A percentile compares a stretch with the other conserved stretches of the same genome.
Evolutionary conservation across 345 rosid genomes (phyloP).

Genomic region (Physaria fendleri): DNA sequence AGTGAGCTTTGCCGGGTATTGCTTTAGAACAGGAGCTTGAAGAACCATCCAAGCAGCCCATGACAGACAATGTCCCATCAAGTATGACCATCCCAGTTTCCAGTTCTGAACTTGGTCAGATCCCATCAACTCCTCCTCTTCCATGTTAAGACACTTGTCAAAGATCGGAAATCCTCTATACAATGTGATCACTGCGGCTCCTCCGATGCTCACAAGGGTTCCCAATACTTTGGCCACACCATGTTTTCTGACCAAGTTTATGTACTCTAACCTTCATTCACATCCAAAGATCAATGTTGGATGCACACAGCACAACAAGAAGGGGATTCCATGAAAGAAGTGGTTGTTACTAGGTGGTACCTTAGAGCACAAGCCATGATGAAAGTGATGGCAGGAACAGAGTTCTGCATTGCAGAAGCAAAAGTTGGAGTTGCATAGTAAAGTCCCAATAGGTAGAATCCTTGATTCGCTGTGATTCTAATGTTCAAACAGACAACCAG

Average conservation of each 20-base stretch:
- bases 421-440: slow-evolving; percentile 62
- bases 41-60: slow-evolving; percentile 81
- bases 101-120: no score
- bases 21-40: slow-evolving; percentile 69
- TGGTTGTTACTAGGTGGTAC: no score
- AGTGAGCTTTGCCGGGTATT: slow-evolving; percentile 61
- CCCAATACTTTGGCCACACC: slow-evolving; percentile 61
- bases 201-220: slow-evolving; percentile 55
- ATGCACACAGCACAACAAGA: no score
- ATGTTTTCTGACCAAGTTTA: slow-evolving; percentile 44
- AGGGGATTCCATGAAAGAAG: no score
- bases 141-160: slow-evolving; percentile 24
- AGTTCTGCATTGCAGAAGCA: slow-evolving; percentile 83
- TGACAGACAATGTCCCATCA: slow-evolving; percentile 66
- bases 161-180: slow-evolving; percentile 63
- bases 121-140: no score
- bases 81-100: slow-evolving; percentile 60
- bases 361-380: slow-evolving; percentile 66
- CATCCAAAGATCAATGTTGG: neutral
- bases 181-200: slow-evolving; percentile 63
- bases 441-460: slow-evolving; percentile 67
- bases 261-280: slow-evolving; percentile 43
- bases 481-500: neutral
- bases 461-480: slow-evolving; percentile 80
- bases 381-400: slow-evolving; percentile 77